Base-by-base conservation (phyloP, 495 filamentous ascomycete genomes). In the Daldinia grandis region DNA sequence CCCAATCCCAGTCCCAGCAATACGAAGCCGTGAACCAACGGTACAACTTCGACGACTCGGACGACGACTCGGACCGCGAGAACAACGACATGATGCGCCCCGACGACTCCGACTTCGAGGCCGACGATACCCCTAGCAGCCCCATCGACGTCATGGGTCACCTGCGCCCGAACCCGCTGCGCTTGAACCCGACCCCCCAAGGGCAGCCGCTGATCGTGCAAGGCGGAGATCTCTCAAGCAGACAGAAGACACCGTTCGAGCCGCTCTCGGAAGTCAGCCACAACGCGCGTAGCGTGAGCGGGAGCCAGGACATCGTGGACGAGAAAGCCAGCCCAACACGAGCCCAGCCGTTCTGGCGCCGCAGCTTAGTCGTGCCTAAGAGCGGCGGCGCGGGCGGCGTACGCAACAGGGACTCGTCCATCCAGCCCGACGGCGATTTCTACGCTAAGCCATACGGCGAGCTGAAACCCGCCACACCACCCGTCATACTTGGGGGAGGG, bases 361-460 rank as follows among this genome's bases (percentile, higher is more conserved):
- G 54, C 63, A 77, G 51, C 72, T 30, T 35, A 30, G 70, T 24
- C 15, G 74, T 56, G 51, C 68, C 27, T 66, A 79, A 40, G 80
- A 79, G 64, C 44, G 60, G 73, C 49, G 78, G 74, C 0, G 28
- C 25, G 51, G 44, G 31, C 51, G 62, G 17, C 8, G 50, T 54
- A 15, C 64, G 55, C 74, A 24, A 77, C 74, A 58, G 84, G 51
- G 73, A 78, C 58, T 79, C 78, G 56, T 81, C 81, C 9, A 84
- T 85, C 38, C 79, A 90, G 83, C 71, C 85, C 77, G 66, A 90
- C 76, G 25, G 78, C 77, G 58, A 84, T 81, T 85, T 85, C 76
- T 83, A 81, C 64, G 69, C 82, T 0, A 86, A 86, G 69, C 81
- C 80, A 54, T 87, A 87, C 58, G 84, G 84, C 17, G 80, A 83